Evolutionary conservation across 1,284 basidiomycete species (phyloP).

Genomic region (Rhodofomes roseus): DNA sequence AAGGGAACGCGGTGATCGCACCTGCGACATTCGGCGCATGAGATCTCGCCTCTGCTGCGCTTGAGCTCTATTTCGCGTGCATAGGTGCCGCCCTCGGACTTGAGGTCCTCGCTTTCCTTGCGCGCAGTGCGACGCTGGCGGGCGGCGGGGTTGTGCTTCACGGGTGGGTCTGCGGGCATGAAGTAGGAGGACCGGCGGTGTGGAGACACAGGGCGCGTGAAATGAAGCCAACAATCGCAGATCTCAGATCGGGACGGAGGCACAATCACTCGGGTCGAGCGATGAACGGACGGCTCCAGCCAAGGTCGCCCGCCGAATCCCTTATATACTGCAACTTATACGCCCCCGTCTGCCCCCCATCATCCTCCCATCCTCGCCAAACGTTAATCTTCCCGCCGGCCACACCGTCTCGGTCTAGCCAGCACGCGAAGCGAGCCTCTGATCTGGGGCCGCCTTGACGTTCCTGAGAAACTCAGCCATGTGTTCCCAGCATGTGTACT

Average conservation of each 20-base stretch:
- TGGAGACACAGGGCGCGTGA: neutral
- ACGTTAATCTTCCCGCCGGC: neutral
- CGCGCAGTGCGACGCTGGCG: constrained; percentile 23
- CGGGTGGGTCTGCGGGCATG: constrained; percentile 30
- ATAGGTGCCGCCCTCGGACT: constrained; percentile 26
- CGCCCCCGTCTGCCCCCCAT: neutral
- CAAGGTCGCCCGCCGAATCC: too few relatives aligned
- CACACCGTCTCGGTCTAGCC: neutral
- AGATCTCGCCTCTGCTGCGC: constrained; percentile 63
- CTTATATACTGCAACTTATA: neutral
- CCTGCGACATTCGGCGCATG: constrained; percentile 73
- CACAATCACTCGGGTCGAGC: constrained; percentile 1
- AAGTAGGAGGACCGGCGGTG: constrained; percentile 13
- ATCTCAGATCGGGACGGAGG: constrained; percentile 4
- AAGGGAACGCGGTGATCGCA: constrained; percentile 34
- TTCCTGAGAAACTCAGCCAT: constrained; percentile 4
- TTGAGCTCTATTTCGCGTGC: constrained; percentile 53
- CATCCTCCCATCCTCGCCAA: neutral
- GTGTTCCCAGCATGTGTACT: neutral
- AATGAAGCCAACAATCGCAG: neutral
- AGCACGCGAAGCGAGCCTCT: neutral
- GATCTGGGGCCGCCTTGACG: neutral
- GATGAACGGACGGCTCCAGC: neutral
- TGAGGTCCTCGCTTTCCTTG: constrained; percentile 26
- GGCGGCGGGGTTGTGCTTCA: constrained; percentile 22